phyloP scores from a whole-genome alignment of 495 filamentous ascomycete species.

The Wilcoxina mikolae region DNA sequence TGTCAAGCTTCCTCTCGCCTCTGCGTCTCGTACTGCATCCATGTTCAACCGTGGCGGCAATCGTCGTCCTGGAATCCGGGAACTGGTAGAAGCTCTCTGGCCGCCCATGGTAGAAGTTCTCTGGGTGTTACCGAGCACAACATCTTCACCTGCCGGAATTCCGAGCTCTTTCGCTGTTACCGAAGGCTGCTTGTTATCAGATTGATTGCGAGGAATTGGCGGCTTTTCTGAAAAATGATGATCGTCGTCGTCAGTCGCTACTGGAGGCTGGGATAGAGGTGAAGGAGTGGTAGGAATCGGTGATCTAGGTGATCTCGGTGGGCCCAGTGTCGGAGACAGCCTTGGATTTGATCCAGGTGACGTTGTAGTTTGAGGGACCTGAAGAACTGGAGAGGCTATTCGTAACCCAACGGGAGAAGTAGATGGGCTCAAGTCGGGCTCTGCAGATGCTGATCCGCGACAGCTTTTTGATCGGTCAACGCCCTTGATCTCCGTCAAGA shows the following conservation, averaged over 20 bases:
- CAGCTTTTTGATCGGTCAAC: slow-evolving; percentile 1
- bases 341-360: background rate
- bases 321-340: no score
- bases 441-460: no score
- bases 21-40: slow-evolving; percentile 60
- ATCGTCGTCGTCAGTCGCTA: background rate
- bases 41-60: slow-evolving; percentile 55
- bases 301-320: slow-evolving; percentile 12
- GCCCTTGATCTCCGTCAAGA: slow-evolving; percentile 22
- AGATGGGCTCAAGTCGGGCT: no score
- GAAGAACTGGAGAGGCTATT: slow-evolving; percentile 5
- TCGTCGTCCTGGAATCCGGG: slow-evolving; percentile 12
- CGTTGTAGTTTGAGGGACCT: background rate
- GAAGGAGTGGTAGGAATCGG: slow-evolving; percentile 2
- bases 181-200: no score
- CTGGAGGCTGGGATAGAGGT: slow-evolving; percentile 8
- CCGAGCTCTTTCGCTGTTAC: no score
- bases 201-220: background rate
- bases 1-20: slow-evolving; percentile 72
- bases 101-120: background rate
- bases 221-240: background rate
- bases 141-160: no score
- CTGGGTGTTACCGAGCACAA: background rate
- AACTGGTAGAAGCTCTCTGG: background rate
- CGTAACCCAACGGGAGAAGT: slow-evolving; percentile 12